Percentiles rank a stretch among this genome's conserved stretches.
phyloP scores from a whole-genome alignment of 2,329 filamentous ascomycete species.

The Neoscytalidium dimidiatum region DNA sequence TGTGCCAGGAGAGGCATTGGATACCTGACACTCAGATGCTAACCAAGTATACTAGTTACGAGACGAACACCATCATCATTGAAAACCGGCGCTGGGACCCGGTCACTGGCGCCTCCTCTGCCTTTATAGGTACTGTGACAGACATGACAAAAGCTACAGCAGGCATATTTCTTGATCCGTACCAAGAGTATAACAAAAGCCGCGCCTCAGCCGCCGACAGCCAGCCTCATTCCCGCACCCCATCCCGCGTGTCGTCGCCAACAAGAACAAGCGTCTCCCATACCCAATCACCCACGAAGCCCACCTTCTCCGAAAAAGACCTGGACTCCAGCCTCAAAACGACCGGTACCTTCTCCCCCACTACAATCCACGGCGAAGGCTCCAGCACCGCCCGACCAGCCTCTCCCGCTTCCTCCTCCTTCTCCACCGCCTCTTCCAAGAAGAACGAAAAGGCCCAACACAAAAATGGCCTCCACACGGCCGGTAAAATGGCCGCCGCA shows the following conservation, averaged over 20 bases:
- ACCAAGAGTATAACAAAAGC: slow-evolving; percentile 4
- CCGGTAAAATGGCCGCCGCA: slow-evolving; percentile 20
- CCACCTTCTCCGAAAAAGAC: not conserved
- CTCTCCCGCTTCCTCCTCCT: not conserved
- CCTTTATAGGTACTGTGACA: slow-evolving; percentile 56
- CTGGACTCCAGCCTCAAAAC: not conserved
- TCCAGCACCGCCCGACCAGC: not conserved
- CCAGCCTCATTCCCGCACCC: not conserved
- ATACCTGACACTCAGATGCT: too few species aligned
- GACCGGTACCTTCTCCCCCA: not conserved
- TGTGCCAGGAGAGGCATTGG: too few species aligned
- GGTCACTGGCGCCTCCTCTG: slow-evolving; percentile 62
- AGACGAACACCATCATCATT: slow-evolving; percentile 22
- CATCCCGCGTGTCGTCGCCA: not conserved
- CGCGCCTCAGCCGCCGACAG: not conserved
- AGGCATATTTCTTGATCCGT: slow-evolving; percentile 47
- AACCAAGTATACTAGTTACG: not conserved
- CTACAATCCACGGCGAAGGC: not conserved
- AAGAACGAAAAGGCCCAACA: slow-evolving; percentile 10
- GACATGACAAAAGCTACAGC: slow-evolving; percentile 60
- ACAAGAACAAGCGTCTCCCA: not conserved
- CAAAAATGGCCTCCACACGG: not conserved
- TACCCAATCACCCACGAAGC: not conserved
- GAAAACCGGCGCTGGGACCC: slow-evolving; percentile 57
- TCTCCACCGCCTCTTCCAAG: not conserved